Percentiles rank a stretch among this genome's conserved stretches.
These are phyloP conservation scores for Guyanaporus albipodus DNA, from an alignment of 768 basidiomycete genomes.

Conservation along the genomic window DNA sequence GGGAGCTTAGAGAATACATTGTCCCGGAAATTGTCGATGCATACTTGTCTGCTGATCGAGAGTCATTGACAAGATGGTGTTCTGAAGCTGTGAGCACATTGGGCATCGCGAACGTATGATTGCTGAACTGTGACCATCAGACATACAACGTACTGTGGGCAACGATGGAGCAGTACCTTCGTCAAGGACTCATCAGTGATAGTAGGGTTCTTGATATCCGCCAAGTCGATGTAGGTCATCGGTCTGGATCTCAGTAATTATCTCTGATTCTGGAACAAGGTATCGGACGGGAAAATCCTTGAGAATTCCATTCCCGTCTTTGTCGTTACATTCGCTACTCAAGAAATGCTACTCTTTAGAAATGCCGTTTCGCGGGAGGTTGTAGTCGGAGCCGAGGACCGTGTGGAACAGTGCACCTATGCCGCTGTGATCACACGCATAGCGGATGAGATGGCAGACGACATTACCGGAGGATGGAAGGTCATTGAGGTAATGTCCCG, in stretches of 20 bases:
- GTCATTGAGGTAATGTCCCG: constrained; percentile 74
- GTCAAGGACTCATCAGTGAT: constrained; percentile 87
- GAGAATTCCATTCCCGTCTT: constrained; percentile 90
- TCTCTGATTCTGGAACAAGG: constrained; percentile 38
- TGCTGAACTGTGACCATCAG: constrained; percentile 35
- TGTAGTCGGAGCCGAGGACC: constrained; percentile 80
- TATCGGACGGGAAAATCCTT: constrained; percentile 82
- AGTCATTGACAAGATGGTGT: constrained; percentile 86
- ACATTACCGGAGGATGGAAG: constrained; percentile 97
- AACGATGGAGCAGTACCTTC: constrained; percentile 90
- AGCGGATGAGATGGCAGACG: constrained; percentile 84
- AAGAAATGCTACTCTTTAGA: constrained; percentile 90
- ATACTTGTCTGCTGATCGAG: constrained; percentile 86
- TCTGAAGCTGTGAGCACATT: constrained; percentile 78
- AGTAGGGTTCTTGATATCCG: constrained; percentile 96
- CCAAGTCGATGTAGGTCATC: constrained; percentile 80
- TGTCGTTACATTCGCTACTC: constrained; percentile 87
- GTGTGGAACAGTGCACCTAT: constrained; percentile 92
- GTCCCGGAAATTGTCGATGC: constrained; percentile 97
- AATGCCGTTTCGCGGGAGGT: constrained; percentile 88
- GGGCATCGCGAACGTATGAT: neutral
- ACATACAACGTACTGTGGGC: constrained; percentile 99
- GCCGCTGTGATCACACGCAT: constrained; percentile 87
- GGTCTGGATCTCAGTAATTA: neutral
- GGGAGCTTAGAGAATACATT: constrained; percentile 93